Evolutionary conservation across 1,284 basidiomycete genomes (phyloP).

Genomic region (Rhodotorula sp.): DNA sequence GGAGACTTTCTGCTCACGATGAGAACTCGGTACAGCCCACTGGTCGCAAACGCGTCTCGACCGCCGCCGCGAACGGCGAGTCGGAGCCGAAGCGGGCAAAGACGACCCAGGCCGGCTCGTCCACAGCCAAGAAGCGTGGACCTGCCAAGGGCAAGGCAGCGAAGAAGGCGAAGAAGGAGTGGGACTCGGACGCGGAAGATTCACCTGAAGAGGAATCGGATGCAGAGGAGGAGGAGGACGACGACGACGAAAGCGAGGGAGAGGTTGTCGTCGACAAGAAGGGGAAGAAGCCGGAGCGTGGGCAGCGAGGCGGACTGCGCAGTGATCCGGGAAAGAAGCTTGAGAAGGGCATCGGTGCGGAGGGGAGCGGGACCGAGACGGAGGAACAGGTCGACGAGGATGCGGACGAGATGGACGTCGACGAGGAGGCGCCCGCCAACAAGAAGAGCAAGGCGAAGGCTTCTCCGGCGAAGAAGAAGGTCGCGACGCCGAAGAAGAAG

Average conservation of each 20-base stretch:
- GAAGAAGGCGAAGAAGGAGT: conserved; percentile 11
- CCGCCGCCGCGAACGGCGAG: neutral
- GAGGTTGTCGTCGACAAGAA: conserved; percentile 7
- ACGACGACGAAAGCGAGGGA: conserved; percentile 7
- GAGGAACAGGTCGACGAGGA: conserved; percentile 1
- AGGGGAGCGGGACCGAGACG: neutral
- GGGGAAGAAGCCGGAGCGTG: neutral
- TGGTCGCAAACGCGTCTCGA: conserved; percentile 1
- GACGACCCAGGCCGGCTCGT: neutral
- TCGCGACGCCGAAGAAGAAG: conserved; percentile 2
- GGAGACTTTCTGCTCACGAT: neutral
- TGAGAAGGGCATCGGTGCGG: neutral
- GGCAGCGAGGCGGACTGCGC: conserved; percentile 5
- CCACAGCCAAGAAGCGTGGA: neutral
- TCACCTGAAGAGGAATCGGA: conserved; percentile 8
- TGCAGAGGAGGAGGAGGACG: conserved; percentile 22
- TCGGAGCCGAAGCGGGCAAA: conserved; percentile 13
- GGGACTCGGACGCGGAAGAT: conserved; percentile 9
- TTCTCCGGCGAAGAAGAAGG: conserved; percentile 9
- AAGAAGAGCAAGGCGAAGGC: conserved; percentile 2
- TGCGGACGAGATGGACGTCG: conserved; percentile 13
- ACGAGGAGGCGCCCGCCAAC: conserved; percentile 19
- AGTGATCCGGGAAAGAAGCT: conserved; percentile 5
- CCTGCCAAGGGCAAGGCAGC: neutral
- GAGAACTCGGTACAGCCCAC: neutral